Evolutionary conservation across 768 basidiomycete genomes (phyloP).

Genomic region (Fibroporia radiculosa): DNA sequence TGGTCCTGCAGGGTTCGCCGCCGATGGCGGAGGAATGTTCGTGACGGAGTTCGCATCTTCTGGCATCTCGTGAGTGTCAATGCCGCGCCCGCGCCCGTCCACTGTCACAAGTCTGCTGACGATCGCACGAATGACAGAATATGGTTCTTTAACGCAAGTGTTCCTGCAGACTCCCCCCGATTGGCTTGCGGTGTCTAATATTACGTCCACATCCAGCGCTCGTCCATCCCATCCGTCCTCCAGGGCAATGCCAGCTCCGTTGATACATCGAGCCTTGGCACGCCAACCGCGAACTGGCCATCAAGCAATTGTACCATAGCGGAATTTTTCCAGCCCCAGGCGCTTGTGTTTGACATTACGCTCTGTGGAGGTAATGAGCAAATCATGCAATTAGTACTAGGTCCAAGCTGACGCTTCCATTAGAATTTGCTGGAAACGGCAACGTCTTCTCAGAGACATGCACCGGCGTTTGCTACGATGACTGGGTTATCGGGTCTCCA

Average conservation of each 20-base stretch:
- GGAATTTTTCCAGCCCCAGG: slow-evolving; percentile 52
- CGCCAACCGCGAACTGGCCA: slow-evolving; percentile 66
- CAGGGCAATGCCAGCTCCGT: slow-evolving; percentile 33
- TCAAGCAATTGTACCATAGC: slow-evolving; percentile 44
- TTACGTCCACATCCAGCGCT: background rate
- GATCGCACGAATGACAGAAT: slow-evolving; percentile 27
- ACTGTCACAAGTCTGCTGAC: slow-evolving; percentile 3
- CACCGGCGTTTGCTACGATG: slow-evolving; percentile 55
- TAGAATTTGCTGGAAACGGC: slow-evolving; percentile 39
- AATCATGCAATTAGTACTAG: slow-evolving; percentile 2
- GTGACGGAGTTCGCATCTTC: slow-evolving; percentile 62
- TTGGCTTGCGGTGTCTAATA: background rate
- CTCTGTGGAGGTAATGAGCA: slow-evolving; percentile 45
- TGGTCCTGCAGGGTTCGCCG: slow-evolving; percentile 42
- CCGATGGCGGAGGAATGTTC: slow-evolving; percentile 63
- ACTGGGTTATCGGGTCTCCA: slow-evolving; percentile 59
- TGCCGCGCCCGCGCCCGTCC: background rate
- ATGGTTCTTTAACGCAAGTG: slow-evolving; percentile 53
- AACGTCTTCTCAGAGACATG: slow-evolving; percentile 54
- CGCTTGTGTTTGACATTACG: slow-evolving; percentile 69
- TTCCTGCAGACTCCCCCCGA: background rate
- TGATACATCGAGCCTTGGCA: slow-evolving; percentile 51
- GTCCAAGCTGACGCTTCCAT: slow-evolving; percentile 25
- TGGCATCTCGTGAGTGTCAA: slow-evolving; percentile 51
- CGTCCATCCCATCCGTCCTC: slow-evolving; percentile 1